These are phyloP conservation scores for Skeletonema tropicum DNA, from an alignment of 108 stramenopile genomes.

Conservation along the genomic window DNA sequence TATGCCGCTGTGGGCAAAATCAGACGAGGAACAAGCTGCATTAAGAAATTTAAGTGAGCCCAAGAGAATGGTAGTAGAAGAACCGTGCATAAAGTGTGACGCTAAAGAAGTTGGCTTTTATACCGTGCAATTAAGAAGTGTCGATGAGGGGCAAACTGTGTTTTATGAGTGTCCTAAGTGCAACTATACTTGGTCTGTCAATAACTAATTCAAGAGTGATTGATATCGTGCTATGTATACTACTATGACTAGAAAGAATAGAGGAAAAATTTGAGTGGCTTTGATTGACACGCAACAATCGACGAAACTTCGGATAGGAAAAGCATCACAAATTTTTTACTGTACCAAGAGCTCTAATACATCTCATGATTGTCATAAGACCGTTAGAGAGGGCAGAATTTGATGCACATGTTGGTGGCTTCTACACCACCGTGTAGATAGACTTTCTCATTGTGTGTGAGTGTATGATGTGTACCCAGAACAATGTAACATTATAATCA, in stretches of 20 bases:
- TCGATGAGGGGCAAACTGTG: constrained; percentile 99
- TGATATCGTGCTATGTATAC: not conserved
- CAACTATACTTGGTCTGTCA: constrained; percentile 88
- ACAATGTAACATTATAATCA: not conserved
- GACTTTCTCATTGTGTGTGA: not conserved
- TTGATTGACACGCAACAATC: constrained; percentile 7
- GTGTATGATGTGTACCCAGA: not conserved
- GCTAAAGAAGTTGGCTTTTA: constrained; percentile 94
- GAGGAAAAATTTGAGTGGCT: not conserved
- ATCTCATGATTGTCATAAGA: not conserved
- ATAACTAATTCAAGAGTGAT: constrained; percentile 64
- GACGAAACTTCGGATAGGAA: not conserved
- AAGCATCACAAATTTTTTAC: not conserved
- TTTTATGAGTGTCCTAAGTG: constrained; percentile 98
- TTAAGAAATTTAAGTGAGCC: constrained; percentile 64
- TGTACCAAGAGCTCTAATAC: not conserved
- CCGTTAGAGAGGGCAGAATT: not conserved
- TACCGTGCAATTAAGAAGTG: constrained; percentile 96
- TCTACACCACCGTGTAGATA: not conserved
- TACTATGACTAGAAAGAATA: not conserved
- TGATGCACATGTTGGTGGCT: not conserved
- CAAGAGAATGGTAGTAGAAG: constrained; percentile 92
- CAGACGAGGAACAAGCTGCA: constrained; percentile 75
- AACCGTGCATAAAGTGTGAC: constrained; percentile 95
- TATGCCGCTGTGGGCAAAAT: constrained; percentile 86